Percentiles rank a stretch among this genome's conserved stretches.
Conservation (phyloP, 2,329 filamentous ascomycete genomes). For the Paradendryphiella salina region DNA sequence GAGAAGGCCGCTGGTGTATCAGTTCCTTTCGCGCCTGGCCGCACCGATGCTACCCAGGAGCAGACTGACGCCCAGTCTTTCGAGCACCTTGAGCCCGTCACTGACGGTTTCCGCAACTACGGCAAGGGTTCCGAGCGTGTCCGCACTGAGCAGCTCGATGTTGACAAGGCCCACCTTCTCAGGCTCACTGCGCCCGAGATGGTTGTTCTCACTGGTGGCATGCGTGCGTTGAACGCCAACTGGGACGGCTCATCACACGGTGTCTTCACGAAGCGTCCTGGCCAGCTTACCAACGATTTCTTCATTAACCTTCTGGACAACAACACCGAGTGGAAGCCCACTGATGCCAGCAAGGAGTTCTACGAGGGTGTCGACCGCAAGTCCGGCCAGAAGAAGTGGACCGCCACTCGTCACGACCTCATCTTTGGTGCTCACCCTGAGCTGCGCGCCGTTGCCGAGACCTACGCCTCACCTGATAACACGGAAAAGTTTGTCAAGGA, state of each 20-base stretch:
- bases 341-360: constrained; percentile 55
- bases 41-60: constrained; percentile 70
- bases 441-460: constrained; percentile 70
- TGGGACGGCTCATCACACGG: constrained; percentile 69
- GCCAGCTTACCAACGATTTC: constrained; percentile 76
- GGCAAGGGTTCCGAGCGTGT: constrained; percentile 64
- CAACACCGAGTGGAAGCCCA: constrained; percentile 65
- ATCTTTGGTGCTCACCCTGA: constrained; percentile 75
- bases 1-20: constrained; percentile 69
- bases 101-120: constrained; percentile 82
- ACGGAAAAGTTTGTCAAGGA: constrained; percentile 69
- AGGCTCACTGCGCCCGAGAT: constrained; percentile 72
- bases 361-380: constrained; percentile 69
- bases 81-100: constrained; percentile 66
- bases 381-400: constrained; percentile 69
- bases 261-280: constrained; percentile 69
- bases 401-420: constrained; percentile 68
- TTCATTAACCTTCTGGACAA: constrained; percentile 77
- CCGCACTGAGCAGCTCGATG: constrained; percentile 68
- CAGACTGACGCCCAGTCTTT: constrained; percentile 71
- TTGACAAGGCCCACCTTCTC: constrained; percentile 72
- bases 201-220: constrained; percentile 70
- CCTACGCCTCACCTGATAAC: constrained; percentile 66
- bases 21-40: constrained; percentile 74
- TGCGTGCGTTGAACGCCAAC: constrained; percentile 71